Evolutionary conservation across 2,329 filamentous ascomycete species (phyloP), one percentile per base, ranked within the genome.

Genomic region (Rasamsonia emersonii): DNA sequence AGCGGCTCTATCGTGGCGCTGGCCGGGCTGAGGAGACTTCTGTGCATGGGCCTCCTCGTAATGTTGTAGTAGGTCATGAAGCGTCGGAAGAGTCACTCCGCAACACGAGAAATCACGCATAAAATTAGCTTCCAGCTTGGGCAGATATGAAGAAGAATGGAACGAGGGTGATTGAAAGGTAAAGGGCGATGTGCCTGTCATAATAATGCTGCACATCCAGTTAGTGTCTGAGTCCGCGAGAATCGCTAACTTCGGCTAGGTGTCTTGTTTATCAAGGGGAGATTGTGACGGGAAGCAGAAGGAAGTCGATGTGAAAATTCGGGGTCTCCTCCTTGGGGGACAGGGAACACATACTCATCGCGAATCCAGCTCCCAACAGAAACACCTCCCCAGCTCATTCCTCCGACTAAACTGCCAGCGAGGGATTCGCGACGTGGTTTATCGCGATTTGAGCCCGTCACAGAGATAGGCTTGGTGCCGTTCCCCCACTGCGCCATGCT

Each of bases 91-190:
- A 18, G 81, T 89, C 49, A 85, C 75, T 50, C 86, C 86, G 62
- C 91, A 98, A 65, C 91, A 98, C 32, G 82, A 82, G 62, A 96
- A 96, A 64, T 96, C 88, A 60, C 82, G 82, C 85, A 96, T 93
- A 59, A 95, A 98, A 53, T 89, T 91, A 40, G 89, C 89, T 61
- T 98, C 91, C 53, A 95, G 77, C 60, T 94, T 95, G 7, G 88
- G 89, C 2, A 95, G 74, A 56, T 96, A 96, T 16, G 91, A 96
- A 5, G 88, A 93, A 1, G 89, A 96, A 60, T 96, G 89, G 50
- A 86, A 93, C 1, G 89, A 95, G 1, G 91, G 86, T n/a, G 88
- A 93, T 58, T 88, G 82, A 49, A 88, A 78, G 38, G 77, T 71
- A 52, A 89, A 93, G 8, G 91, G 91, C n/a, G 91, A 96, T 11